Base-by-base conservation (phyloP, 352 stramenopile genomes). In the Pythium apleroticum region DNA sequence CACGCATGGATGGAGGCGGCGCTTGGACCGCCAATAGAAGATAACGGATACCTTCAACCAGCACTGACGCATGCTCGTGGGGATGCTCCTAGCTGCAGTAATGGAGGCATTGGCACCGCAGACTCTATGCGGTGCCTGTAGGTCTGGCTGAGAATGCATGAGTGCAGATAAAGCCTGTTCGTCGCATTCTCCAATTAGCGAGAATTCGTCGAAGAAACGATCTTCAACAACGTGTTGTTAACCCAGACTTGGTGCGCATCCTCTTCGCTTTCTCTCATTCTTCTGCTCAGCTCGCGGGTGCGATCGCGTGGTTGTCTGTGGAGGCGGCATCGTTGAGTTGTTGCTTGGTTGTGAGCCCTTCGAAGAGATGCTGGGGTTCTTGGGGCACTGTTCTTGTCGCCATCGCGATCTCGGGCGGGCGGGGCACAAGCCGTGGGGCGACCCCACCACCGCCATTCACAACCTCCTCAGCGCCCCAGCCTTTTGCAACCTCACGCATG, bases 341-440 rank as follows among this genome's bases (percentile, higher is more conserved):
- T 12, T 25, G 3, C 50, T 81, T 78, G 49, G 74, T 78, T 27
- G 73, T 60, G 33, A 81, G 68, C 0, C 74, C 74, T 10, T 68
- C 68, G 60, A 81, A 81, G 6, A 81, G 59, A 57, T 78, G 68
- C 24, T 66, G 46, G 7, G 60, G 63, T 24, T 64, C 56, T 17
- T n/a, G n/a, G n/a, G 63, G 4, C 8, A 22, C 11, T 6, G 24
- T 52, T 4, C 39, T 58, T 12, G 25, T 50, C 9, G n/a, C 22
- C 19, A 63, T 28, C 19, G 57, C 41, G 53, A 75, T 64, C 22
- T 75, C 61, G 12, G 76, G 59, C 22, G 72, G 55, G 10, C 67
- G 53, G 15, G 63, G 63, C 17, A 68, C 62, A 10, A 68, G 62
- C 10, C 52, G 60, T 14, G 60, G 60, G 17, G 60, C 53, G 14